Conservation (phyloP, 2,329 filamentous ascomycete genomes). For the Fusarium xylarioides region DNA sequence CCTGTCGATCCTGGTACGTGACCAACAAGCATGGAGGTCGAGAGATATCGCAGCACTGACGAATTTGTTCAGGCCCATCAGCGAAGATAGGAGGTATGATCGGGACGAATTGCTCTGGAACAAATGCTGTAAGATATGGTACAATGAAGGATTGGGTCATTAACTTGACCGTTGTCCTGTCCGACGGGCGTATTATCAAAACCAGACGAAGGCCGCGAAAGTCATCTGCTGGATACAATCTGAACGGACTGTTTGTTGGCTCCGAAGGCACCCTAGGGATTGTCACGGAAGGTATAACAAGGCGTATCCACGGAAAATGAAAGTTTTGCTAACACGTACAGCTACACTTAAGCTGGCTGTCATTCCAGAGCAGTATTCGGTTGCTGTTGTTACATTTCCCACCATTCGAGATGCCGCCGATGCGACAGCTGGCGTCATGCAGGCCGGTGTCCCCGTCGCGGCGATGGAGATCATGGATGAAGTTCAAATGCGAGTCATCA, state of each 20-base stretch:
- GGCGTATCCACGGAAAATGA: neutral
- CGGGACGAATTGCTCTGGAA: slow-evolving; percentile 80
- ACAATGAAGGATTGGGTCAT: slow-evolving; percentile 92
- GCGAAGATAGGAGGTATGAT: slow-evolving; percentile 87
- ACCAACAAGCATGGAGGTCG: neutral
- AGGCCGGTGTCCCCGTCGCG: slow-evolving; percentile 75
- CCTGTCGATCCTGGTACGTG: slow-evolving; percentile 81
- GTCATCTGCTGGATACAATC: slow-evolving; percentile 83
- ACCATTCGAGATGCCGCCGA: slow-evolving; percentile 79
- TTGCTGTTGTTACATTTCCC: slow-evolving; percentile 83
- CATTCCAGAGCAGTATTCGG: slow-evolving; percentile 77
- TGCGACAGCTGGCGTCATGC: slow-evolving; percentile 79
- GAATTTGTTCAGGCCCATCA: slow-evolving; percentile 57
- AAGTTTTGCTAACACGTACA: slow-evolving; percentile 28
- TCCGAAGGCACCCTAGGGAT: slow-evolving; percentile 84
- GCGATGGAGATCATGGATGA: slow-evolving; percentile 91
- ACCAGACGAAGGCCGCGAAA: slow-evolving; percentile 81
- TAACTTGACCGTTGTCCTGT: slow-evolving; percentile 81
- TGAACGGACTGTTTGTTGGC: slow-evolving; percentile 81
- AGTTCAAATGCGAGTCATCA: slow-evolving; percentile 85
- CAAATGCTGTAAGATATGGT: slow-evolving; percentile 82
- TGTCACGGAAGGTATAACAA: slow-evolving; percentile 72
- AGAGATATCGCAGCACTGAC: neutral
- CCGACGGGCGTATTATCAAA: slow-evolving; percentile 82
- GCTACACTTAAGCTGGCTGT: slow-evolving; percentile 83